Conservation (phyloP, 2,329 filamentous ascomycete genomes). For the Stachybotrys elegans region DNA sequence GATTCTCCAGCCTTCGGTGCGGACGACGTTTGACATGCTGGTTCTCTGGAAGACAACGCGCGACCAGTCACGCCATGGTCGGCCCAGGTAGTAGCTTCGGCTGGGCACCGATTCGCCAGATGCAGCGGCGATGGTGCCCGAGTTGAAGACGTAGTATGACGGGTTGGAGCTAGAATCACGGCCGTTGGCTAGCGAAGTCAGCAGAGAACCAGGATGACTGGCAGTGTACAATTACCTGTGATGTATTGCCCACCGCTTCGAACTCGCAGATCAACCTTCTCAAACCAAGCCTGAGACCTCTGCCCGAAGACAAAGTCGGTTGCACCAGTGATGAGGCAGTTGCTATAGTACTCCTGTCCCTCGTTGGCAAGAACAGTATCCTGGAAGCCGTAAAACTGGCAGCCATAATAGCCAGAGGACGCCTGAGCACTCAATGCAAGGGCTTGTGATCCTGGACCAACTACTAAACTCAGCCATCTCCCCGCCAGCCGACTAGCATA, state of each 20-base stretch:
- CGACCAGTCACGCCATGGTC: conserved; percentile 40
- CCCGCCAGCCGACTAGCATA: too few relatives aligned
- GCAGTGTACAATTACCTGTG: conserved; percentile 23
- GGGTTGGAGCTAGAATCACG: conserved; percentile 27
- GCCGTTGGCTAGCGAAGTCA: conserved; percentile 23
- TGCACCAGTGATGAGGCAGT: conserved; percentile 38
- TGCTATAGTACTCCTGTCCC: conserved; percentile 42
- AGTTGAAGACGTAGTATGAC: conserved; percentile 40
- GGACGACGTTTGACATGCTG: conserved; percentile 29
- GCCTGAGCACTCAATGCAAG: conserved; percentile 34
- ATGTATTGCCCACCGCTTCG: conserved; percentile 28
- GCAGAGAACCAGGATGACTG: conserved; percentile 11
- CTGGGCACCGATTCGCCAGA: conserved; percentile 14
- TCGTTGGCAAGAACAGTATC: conserved; percentile 41
- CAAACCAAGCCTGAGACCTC: conserved; percentile 34
- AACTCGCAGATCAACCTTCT: conserved; percentile 32
- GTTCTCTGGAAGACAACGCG: conserved; percentile 45
- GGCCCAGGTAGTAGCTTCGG: conserved; percentile 38
- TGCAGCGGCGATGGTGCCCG: conserved; percentile 25
- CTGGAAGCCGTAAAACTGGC: conserved; percentile 40
- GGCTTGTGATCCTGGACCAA: conserved; percentile 38
- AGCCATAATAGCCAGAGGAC: conserved; percentile 38
- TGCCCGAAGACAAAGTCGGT: conserved; percentile 38
- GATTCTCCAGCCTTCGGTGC: conserved; percentile 46
- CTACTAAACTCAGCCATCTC: neutral